Evolutionary conservation across 345 rosid species (phyloP).

Genomic region (Heritiera littoralis): DNA sequence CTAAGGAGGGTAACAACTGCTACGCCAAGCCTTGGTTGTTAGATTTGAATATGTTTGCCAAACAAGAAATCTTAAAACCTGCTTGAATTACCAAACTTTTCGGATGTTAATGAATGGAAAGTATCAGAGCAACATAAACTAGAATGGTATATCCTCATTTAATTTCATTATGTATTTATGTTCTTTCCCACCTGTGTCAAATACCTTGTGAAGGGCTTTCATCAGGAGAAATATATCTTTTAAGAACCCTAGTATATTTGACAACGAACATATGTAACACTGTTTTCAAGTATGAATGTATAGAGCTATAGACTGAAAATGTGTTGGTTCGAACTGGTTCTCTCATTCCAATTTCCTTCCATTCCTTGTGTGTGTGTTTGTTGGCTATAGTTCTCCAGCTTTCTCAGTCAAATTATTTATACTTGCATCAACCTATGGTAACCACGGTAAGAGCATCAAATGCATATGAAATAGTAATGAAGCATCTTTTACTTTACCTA

Average conservation of each 20-base stretch:
- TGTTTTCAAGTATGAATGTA: not conserved
- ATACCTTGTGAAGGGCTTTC: not conserved
- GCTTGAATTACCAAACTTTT: conserved; percentile 1
- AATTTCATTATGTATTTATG: not conserved
- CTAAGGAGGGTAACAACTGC: too few relatives aligned
- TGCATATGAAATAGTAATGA: conserved; percentile 3
- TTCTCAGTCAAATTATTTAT: not conserved
- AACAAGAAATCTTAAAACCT: not conserved
- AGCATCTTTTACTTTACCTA: not conserved
- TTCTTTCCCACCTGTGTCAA: not conserved
- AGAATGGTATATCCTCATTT: not conserved
- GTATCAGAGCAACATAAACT: not conserved
- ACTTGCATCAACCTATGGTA: not conserved
- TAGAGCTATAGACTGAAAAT: not conserved
- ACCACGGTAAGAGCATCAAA: not conserved
- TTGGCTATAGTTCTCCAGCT: not conserved
- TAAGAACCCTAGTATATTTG: conserved; percentile 1
- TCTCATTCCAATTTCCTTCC: not conserved
- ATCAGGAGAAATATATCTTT: not conserved
- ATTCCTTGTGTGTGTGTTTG: not conserved
- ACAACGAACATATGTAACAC: not conserved
- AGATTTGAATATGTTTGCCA: not conserved
- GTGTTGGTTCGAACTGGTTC: not conserved
- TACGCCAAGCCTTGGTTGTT: too few relatives aligned
- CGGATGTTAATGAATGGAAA: not conserved